These are phyloP conservation scores for Lolium multiflorum DNA, from an alignment of 176 grass and related monocot genomes.

Conservation along the genomic window DNA sequence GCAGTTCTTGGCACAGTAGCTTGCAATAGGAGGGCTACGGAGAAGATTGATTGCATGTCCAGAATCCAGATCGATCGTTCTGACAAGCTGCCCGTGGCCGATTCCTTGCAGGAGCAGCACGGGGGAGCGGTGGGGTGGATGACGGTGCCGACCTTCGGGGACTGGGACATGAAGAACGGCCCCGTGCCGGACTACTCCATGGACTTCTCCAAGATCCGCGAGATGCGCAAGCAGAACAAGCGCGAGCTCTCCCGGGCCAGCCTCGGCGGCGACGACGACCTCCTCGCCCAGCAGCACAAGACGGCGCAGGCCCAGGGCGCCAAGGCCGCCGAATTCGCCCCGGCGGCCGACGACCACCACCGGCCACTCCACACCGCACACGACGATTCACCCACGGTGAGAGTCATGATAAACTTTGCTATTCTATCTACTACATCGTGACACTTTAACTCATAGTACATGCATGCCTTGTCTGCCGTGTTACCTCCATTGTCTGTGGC, in stretches of 20 bases:
- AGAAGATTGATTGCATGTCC: background rate
- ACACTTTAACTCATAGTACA: background rate
- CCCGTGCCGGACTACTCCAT: conserved; percentile 92
- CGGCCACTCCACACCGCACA: conserved; percentile 49
- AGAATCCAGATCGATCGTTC: background rate
- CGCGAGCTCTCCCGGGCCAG: conserved; percentile 79
- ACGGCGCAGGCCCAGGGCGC: conserved; percentile 7
- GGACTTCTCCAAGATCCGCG: conserved; percentile 98
- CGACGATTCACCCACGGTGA: conserved; percentile 72
- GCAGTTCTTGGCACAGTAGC: background rate
- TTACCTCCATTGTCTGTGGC: background rate
- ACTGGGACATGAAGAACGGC: conserved; percentile 96
- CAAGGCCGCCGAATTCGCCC: conserved; percentile 42
- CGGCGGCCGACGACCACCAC: conserved; percentile 44
- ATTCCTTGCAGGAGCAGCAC: conserved; percentile 30
- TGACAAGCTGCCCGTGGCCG: background rate
- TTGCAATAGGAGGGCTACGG: background rate
- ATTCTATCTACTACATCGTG: background rate
- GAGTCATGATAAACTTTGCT: background rate
- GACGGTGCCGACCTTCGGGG: conserved; percentile 90
- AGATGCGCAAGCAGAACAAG: conserved; percentile 98
- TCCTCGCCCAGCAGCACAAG: conserved; percentile 40
- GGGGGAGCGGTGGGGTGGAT: conserved; percentile 57
- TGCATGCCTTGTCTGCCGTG: background rate
- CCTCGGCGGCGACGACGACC: conserved; percentile 75